Base-by-base conservation (phyloP, 306 rosid genomes). In the Coriaria nepalensis region DNA sequence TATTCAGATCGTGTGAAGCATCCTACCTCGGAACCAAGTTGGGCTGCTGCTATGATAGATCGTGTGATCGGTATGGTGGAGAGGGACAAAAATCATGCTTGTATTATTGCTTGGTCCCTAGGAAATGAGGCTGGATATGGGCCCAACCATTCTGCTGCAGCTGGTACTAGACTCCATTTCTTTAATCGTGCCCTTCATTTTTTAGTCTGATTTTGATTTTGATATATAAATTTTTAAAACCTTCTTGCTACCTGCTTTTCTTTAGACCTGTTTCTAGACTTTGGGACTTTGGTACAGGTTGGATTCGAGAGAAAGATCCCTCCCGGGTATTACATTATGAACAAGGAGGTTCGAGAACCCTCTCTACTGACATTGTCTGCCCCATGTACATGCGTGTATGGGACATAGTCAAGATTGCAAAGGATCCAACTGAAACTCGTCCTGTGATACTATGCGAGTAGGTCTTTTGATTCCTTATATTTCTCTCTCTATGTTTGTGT, bases 331-430 rank as follows among this genome's bases (percentile, higher is more conserved):
- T 90, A 57, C 97, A 90, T 65, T 90, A 90, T 4, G 97, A 90
- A 79, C 95, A 95, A 59, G 97, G 97, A 47, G 95, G 95, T 49
- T 79, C 97, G 38, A 77, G 92, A 72, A 90, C 97, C 37, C 45
- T 90, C 11, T 81, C 82, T 55, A 90, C 95, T 12, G 97, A 90
- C 77, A 84, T 84, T 55, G 69, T 90, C 32, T 90, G 97, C 53
- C 95, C 97, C 45, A 90, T 84, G 95, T 90, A 90, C 65, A 90
- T 90, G 97, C 90, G 97, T 50, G 80, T 81, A 61, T 77, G 92
- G 95, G 97, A 90, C 76, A 84, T 84, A 13, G 66, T 81, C 65
- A 84, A 74, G 71, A 81, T 90, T 50, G 95, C 97, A 36, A 74
- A 79, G n/a, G 95, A 90, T 64, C 84, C 93, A 40, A 64, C 63